Evolutionary conservation across 2,329 filamentous ascomycete genomes (phyloP).

Genomic region (Plenodomus tracheiphilus): DNA sequence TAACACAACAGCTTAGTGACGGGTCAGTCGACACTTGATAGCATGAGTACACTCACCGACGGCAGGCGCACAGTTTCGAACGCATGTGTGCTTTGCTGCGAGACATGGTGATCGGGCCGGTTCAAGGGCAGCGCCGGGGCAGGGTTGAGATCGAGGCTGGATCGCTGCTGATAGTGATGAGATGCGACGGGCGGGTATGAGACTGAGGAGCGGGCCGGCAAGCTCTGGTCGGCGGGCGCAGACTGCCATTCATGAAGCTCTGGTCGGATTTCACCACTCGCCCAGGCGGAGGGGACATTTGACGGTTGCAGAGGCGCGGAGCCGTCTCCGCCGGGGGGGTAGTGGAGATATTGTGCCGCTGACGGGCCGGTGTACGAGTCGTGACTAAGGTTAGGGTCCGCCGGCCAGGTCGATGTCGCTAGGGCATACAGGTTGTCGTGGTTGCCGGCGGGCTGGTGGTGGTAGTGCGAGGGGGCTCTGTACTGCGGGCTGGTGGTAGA

Average conservation of each 20-base stretch:
- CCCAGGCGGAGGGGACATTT: constrained; percentile 22
- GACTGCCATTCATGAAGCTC: constrained; percentile 22
- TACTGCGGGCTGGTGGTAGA: constrained; percentile 34
- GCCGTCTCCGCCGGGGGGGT: constrained; percentile 27
- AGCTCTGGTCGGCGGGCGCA: constrained; percentile 15
- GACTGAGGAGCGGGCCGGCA: constrained; percentile 17
- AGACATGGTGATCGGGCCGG: constrained; percentile 1
- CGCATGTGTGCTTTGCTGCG: constrained; percentile 6
- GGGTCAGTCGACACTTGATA: constrained; percentile 13
- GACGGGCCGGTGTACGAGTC: constrained; percentile 30
- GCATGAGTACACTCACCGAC: constrained; percentile 24
- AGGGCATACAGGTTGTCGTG: constrained; percentile 32
- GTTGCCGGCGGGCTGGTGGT: constrained; percentile 19
- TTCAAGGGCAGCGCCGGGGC: constrained; percentile 6
- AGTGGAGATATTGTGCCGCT: constrained; percentile 28
- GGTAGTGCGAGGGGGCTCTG: constrained; percentile 37
- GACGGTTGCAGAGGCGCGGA: constrained; percentile 25
- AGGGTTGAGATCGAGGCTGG: not conserved
- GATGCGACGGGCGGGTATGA: constrained; percentile 20
- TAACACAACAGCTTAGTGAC: constrained; percentile 22
- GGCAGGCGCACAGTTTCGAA: constrained; percentile 13
- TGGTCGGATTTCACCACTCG: constrained; percentile 20
- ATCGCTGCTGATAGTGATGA: constrained; percentile 15
- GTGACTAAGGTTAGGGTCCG: constrained; percentile 12
- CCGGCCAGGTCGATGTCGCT: constrained; percentile 27